phyloP scores from a whole-genome alignment of 108 stramenopile species.

The Cyclotella choctawhatcheeana region DNA sequence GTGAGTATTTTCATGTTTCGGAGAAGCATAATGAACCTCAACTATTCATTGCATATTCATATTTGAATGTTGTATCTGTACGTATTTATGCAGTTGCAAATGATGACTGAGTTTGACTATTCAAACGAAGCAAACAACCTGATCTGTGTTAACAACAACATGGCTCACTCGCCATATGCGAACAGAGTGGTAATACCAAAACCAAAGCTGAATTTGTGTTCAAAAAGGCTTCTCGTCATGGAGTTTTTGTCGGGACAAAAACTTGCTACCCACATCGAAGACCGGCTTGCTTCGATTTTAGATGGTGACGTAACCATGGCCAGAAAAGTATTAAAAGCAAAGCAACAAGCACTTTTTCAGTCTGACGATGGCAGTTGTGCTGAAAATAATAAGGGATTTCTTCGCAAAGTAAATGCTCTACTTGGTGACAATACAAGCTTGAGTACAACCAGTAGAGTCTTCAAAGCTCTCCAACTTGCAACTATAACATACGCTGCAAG shows the following conservation, averaged over 20 bases:
- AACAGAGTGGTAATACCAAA: constrained; percentile 57
- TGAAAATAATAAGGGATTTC: constrained; percentile 30
- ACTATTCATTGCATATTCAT: neutral
- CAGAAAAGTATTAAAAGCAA: constrained; percentile 45
- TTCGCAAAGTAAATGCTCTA: constrained; percentile 25
- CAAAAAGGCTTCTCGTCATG: constrained; percentile 75
- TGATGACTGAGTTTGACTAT: constrained; percentile 83
- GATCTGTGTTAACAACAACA: constrained; percentile 53
- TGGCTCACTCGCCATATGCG: constrained; percentile 50
- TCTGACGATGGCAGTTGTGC: constrained; percentile 24
- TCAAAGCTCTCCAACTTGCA: constrained; percentile 32
- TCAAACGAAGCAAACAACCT: constrained; percentile 59
- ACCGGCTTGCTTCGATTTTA: constrained; percentile 47
- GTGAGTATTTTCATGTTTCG: neutral
- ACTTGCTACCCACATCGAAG: constrained; percentile 59
- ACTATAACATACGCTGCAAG: constrained; percentile 44
- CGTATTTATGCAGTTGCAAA: too few species aligned
- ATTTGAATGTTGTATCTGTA: neutral
- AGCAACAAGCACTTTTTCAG: constrained; percentile 52
- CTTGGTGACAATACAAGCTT: constrained; percentile 12
- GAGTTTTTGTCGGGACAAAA: constrained; percentile 69
- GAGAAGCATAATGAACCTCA: neutral
- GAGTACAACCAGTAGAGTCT: constrained; percentile 6
- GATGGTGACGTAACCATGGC: constrained; percentile 51
- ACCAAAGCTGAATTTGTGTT: constrained; percentile 55